A percentile compares a stretch with the other conserved stretches of the same genome.
phyloP scores from a whole-genome alignment of 768 basidiomycete genomes.

The Hygrocybe punicea region DNA sequence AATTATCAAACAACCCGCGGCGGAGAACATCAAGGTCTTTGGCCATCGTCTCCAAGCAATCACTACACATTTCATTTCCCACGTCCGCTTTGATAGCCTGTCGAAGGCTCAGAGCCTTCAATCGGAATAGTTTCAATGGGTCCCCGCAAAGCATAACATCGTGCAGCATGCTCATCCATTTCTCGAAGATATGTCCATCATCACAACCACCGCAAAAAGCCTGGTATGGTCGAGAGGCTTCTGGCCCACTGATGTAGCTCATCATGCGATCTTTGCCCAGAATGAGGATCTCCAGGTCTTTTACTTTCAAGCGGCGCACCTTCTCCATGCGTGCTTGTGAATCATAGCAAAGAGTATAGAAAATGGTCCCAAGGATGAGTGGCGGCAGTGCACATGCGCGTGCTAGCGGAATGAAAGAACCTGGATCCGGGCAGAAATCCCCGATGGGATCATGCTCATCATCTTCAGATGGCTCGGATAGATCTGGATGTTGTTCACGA shows the following conservation, averaged over 20 bases:
- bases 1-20: background rate
- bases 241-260: background rate
- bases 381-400: slow-evolving; percentile 7
- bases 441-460: background rate
- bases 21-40: background rate
- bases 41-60: background rate
- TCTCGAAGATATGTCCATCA: background rate
- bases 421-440: slow-evolving; percentile 7
- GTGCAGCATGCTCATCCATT: background rate
- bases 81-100: background rate
- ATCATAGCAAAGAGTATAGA: background rate
- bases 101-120: background rate
- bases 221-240: no score
- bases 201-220: no score
- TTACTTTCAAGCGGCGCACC: background rate
- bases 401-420: slow-evolving; percentile 7
- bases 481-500: background rate
- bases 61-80: background rate
- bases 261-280: slow-evolving; percentile 1
- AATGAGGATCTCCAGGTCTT: background rate
- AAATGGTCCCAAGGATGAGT: background rate
- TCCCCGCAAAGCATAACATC: background rate
- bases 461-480: background rate
- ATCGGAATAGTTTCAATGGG: background rate
- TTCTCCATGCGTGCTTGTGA: background rate